Percentiles rank a stretch among this genome's conserved stretches.
Conservation (phyloP, 257 asterid species). For the Gardenia jasminoides region DNA sequence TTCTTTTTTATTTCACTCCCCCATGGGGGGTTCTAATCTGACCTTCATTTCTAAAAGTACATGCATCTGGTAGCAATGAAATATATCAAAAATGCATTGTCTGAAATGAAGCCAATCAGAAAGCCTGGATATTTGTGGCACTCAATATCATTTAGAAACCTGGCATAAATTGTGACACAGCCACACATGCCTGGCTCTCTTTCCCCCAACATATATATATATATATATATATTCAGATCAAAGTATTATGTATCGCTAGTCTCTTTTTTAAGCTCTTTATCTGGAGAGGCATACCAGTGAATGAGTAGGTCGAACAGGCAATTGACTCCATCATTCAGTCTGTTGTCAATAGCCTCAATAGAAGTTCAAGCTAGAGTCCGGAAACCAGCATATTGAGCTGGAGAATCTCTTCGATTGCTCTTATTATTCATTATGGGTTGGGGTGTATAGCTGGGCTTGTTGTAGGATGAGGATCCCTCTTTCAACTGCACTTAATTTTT, state of each 20-base stretch:
- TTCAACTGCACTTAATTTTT: not conserved
- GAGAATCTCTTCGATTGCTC: not conserved
- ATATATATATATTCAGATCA: not conserved
- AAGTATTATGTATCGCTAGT: not conserved
- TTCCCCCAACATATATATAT: too few species aligned
- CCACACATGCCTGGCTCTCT: not conserved
- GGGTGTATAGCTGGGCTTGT: not conserved
- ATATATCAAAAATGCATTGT: not conserved
- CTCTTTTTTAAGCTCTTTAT: not conserved
- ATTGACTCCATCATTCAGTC: not conserved
- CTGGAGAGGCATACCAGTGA: not conserved
- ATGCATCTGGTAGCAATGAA: not conserved
- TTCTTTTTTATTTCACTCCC: not conserved
- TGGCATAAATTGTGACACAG: not conserved
- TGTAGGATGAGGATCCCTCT: not conserved
- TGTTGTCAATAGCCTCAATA: not conserved
- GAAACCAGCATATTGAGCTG: not conserved
- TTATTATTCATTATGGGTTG: not conserved
- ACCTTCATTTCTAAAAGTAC: not conserved
- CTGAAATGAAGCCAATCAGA: not conserved
- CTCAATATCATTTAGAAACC: too few species aligned
- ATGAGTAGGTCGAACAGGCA: not conserved
- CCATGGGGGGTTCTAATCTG: constrained; percentile 2
- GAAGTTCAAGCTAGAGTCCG: not conserved
- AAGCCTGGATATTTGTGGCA: too few species aligned